phyloP scores from a whole-genome alignment of 2,329 filamentous ascomycete genomes.

The Colletotrichum trifolii region DNA sequence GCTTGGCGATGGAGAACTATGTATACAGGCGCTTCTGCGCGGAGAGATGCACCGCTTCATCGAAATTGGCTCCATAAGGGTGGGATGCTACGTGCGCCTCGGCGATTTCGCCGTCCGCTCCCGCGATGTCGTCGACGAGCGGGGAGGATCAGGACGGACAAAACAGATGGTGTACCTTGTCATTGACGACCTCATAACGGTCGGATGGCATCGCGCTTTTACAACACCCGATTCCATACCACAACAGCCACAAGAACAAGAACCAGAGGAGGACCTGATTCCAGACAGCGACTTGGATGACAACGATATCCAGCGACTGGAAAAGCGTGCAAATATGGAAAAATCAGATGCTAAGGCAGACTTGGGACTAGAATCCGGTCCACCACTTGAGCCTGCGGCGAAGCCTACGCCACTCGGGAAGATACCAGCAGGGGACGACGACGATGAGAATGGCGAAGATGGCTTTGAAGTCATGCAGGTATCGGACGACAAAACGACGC shows the following conservation, averaged over 20 bases:
- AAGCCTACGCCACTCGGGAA: not conserved
- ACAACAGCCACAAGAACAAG: not conserved
- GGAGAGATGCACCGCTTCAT: conserved; percentile 60
- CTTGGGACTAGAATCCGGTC: not conserved
- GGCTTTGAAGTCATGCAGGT: conserved; percentile 51
- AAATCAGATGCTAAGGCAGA: conserved; percentile 3
- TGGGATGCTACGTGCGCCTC: conserved; percentile 62
- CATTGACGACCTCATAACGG: conserved; percentile 55
- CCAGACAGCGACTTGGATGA: conserved; percentile 35
- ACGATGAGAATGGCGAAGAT: conserved; percentile 39
- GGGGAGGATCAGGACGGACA: conserved; percentile 3
- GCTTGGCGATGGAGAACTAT: conserved; percentile 64
- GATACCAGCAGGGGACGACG: conserved; percentile 27
- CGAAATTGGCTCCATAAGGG: conserved; percentile 54
- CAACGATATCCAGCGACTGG: conserved; percentile 14
- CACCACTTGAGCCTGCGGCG: not conserved
- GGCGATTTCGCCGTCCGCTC: conserved; percentile 46
- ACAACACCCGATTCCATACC: not conserved
- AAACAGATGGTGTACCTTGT: conserved; percentile 56
- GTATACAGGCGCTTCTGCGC: conserved; percentile 63
- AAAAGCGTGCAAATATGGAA: conserved; percentile 4
- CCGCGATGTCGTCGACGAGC: conserved; percentile 14
- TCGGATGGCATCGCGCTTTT: conserved; percentile 57
- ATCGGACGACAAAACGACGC: conserved; percentile 24
- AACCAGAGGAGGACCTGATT: conserved; percentile 15